Conservation (phyloP, 2,329 filamentous ascomycete species). For the Tothia fuscella region DNA sequence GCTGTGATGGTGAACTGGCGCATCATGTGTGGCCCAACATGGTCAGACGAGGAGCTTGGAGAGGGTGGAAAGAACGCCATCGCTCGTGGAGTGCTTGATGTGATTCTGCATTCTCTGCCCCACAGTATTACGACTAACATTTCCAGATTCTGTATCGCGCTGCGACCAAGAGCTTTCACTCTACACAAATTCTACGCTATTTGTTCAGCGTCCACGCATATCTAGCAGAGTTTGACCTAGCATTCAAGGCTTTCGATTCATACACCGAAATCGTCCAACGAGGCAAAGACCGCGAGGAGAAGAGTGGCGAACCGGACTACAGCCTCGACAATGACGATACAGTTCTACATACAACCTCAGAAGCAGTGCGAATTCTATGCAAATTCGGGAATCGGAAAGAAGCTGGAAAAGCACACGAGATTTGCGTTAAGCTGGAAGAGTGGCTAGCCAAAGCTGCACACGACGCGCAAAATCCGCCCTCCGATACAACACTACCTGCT, state of each 20-base stretch:
- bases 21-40: conserved; percentile 64
- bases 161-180: conserved; percentile 90
- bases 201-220: conserved; percentile 81
- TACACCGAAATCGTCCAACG: conserved; percentile 82
- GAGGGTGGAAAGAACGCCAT: conserved; percentile 66
- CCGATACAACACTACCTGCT: background rate
- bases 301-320: conserved; percentile 54
- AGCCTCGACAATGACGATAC: conserved; percentile 68
- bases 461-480: conserved; percentile 6
- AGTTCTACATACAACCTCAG: conserved; percentile 64
- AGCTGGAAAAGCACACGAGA: conserved; percentile 63
- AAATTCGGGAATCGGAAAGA: conserved; percentile 65
- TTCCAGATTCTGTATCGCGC: conserved; percentile 70
- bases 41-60: conserved; percentile 71
- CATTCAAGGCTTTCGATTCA: conserved; percentile 80
- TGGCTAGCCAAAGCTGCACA: conserved; percentile 45
- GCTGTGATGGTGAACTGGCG: conserved; percentile 77
- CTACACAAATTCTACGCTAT: conserved; percentile 72
- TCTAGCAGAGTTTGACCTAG: conserved; percentile 82
- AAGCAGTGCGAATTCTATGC: conserved; percentile 70
- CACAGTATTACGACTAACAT: conserved; percentile 11
- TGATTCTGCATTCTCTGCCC: conserved; percentile 20
- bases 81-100: conserved; percentile 64
- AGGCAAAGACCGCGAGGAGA: conserved; percentile 72
- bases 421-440: conserved; percentile 60